phyloP scores from a whole-genome alignment of 179 eudicot species.

The Drosera spatulata region DNA sequence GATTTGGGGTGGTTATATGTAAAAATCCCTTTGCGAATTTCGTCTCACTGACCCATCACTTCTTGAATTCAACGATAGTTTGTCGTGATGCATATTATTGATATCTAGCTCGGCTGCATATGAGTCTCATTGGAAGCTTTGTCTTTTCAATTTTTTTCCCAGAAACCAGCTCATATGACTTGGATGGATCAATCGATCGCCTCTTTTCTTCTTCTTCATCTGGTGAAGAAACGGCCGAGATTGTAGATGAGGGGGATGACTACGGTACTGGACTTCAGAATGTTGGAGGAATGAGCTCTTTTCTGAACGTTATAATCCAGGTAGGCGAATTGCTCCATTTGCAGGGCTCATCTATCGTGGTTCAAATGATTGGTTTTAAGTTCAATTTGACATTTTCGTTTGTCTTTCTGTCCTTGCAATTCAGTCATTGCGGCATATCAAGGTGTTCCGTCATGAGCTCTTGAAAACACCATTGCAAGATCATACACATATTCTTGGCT shows the following conservation, averaged over 20 bases:
- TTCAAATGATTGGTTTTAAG: background rate
- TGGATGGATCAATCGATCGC: no score
- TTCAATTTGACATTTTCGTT: no score
- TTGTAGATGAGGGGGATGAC: conserved; percentile 20
- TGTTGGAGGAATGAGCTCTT: conserved; percentile 94
- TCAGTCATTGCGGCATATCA: conserved; percentile 84
- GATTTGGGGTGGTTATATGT: no score
- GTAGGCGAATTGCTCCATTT: conserved; percentile 12
- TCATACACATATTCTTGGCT: conserved; percentile 85
- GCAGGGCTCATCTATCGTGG: background rate
- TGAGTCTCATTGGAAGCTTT: no score
- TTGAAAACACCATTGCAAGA: conserved; percentile 52
- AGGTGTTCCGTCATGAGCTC: conserved; percentile 69
- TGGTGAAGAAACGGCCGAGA: conserved; percentile 16
- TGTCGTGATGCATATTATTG: no score
- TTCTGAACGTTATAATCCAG: conserved; percentile 92
- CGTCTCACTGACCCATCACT: no score
- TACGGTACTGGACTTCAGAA: conserved; percentile 58
- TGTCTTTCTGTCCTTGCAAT: no score
- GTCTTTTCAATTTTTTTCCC: no score
- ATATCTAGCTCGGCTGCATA: no score
- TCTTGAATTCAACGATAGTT: no score
- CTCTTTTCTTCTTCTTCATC: conserved; percentile 1
- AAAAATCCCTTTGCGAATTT: no score
- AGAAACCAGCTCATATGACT: no score